phyloP scores from a whole-genome alignment of 305 asterid species.

The Fraxinus angustifolia region DNA sequence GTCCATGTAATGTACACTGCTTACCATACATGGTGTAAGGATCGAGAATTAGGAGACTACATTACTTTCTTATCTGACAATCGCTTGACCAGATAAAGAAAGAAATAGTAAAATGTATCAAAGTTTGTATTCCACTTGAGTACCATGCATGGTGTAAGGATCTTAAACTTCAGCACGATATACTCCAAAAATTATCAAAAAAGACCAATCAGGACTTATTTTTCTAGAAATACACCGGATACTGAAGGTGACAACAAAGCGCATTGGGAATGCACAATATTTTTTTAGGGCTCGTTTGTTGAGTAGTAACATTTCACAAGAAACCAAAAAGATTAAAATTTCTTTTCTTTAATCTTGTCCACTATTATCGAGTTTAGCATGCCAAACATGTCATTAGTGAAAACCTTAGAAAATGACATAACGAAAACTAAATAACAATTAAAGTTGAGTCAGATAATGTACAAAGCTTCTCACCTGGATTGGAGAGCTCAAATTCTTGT shows the following conservation, averaged over 20 bases:
- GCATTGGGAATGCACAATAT: background rate
- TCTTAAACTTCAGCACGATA: background rate
- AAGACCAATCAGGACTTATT: background rate
- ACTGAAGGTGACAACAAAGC: background rate
- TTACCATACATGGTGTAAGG: background rate
- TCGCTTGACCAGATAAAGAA: background rate
- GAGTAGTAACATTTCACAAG: background rate
- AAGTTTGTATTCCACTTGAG: background rate
- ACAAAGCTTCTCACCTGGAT: slow-evolving; percentile 51
- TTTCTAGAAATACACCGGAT: background rate
- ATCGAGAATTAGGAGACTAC: background rate
- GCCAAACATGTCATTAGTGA: background rate
- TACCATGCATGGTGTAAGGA: background rate
- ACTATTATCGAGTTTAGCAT: background rate
- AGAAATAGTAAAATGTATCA: background rate
- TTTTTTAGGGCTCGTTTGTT: background rate
- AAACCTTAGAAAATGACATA: background rate
- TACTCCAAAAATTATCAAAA: background rate
- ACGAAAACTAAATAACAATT: background rate
- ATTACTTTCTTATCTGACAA: background rate
- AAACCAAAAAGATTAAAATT: background rate
- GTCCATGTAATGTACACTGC: background rate
- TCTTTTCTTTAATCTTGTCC: background rate
- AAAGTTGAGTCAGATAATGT: background rate
- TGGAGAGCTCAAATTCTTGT: slow-evolving; percentile 33